Evolutionary conservation across 2,329 filamentous ascomycete species (phyloP), one percentile per base, ranked within the genome.

Genomic region (Pseudogymnoascus sp.): DNA sequence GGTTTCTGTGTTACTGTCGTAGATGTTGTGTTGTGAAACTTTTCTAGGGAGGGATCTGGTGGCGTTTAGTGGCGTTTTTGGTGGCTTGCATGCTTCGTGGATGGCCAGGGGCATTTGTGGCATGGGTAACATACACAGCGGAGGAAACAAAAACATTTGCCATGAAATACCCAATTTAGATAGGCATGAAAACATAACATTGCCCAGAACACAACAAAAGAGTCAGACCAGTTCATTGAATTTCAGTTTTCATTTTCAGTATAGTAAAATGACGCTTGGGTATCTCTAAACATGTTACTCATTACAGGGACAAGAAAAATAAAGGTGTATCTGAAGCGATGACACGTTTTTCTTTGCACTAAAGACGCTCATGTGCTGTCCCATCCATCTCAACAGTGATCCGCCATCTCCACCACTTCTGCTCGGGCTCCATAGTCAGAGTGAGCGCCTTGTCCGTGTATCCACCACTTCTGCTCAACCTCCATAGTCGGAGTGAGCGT

Each of bases 1-100:
- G 33, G 59, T 60, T 41, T 60, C 37, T 5, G 59, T 60, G 33
- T 40, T 38, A 2, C 2, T 37, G 33, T 37, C 22, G 31, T 60
- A 60, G 33, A n/a, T 37, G 16, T 37, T 37, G 19, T 19, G 19
- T 1, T 14, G 4, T 4, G 33, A 12, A 6, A 37, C 8, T 2
- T 26, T 53, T 12, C 12, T 24, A 33, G n/a, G n/a, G 50, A 6
- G 5, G n/a, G n/a, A n/a, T 33, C 8, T 56, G 2, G 50, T 56
- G 50, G 50, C 50, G 50, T 56, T 56, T 4, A 14, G 59, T 60
- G 33, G 59, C 59, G 59, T 60, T 60, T 60, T 37, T 12, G 59
- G 59, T 60, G 50, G 50, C n/a, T 56, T 33, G 50, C 50, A 19
- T 50, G 24, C 7, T n/a, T 60, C 6, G 19, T 14, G 22, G 59